Evolutionary conservation across 2,329 filamentous ascomycete species (phyloP).

Genomic region (Microcera coccophila): DNA sequence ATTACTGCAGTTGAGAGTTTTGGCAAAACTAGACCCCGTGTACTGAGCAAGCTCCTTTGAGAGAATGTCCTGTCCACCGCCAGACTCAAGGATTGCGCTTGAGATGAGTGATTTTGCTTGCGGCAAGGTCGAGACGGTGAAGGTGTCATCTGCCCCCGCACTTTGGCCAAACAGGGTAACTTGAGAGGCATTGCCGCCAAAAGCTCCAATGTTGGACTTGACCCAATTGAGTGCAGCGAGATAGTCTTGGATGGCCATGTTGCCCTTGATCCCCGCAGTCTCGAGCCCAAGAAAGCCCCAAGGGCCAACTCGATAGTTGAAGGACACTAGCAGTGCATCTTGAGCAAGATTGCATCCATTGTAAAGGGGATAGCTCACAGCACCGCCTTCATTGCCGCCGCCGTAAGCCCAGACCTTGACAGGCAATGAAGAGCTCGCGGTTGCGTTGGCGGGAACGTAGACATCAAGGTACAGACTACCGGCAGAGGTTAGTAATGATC

Average conservation of each 20-base stretch:
- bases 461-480: slow-evolving; percentile 15
- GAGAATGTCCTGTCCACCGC: slow-evolving; percentile 10
- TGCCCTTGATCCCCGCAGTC: slow-evolving; percentile 13
- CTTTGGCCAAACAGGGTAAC: slow-evolving; percentile 32
- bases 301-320: slow-evolving; percentile 17
- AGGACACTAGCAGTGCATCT: slow-evolving; percentile 25
- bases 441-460: slow-evolving; percentile 9
- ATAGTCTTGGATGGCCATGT: slow-evolving; percentile 16
- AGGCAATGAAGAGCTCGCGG: slow-evolving; percentile 5
- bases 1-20: slow-evolving; percentile 8
- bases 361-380: slow-evolving; percentile 11
- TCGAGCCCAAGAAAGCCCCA: slow-evolving; percentile 11
- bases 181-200: slow-evolving; percentile 40
- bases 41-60: slow-evolving; percentile 6
- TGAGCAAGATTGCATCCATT: slow-evolving; percentile 20
- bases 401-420: slow-evolving; percentile 20
- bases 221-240: slow-evolving; percentile 12
- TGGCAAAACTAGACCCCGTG: slow-evolving; percentile 11
- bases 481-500: too few relatives aligned
- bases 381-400: slow-evolving; percentile 10
- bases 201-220: slow-evolving; percentile 13
- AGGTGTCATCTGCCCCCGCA: slow-evolving; percentile 11
- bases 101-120: slow-evolving; percentile 7
- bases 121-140: slow-evolving; percentile 9
- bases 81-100: slow-evolving; percentile 10